Conservation (phyloP, 2,329 filamentous ascomycete species). For the Aspergillus tamarii region DNA sequence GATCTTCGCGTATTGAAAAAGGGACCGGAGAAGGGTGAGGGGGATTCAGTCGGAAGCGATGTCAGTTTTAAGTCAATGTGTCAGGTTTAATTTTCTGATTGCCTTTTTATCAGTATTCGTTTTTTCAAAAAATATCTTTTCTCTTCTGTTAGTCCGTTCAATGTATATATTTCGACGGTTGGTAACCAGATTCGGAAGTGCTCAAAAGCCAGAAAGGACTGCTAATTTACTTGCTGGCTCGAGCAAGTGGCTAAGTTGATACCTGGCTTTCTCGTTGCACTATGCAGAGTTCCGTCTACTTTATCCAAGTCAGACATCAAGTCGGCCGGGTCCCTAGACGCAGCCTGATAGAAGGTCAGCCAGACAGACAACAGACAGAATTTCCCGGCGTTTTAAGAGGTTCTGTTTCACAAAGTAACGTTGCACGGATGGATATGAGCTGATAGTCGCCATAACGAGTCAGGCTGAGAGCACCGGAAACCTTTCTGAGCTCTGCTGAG, state of each 20-base stretch:
- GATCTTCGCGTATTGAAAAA: conserved; percentile 23
- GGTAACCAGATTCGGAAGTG: conserved; percentile 16
- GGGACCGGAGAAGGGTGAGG: conserved; percentile 25
- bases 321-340: conserved; percentile 20
- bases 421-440: conserved; percentile 36
- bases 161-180: conserved; percentile 11
- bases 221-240: conserved; percentile 11
- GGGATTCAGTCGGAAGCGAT: conserved; percentile 32
- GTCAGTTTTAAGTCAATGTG: conserved; percentile 39
- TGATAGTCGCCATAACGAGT: conserved; percentile 32
- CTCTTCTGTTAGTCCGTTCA: conserved; percentile 12
- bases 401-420: conserved; percentile 45
- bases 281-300: conserved; percentile 37
- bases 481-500: conserved; percentile 12
- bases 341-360: conserved; percentile 22
- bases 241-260: conserved; percentile 23
- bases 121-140: conserved; percentile 8
- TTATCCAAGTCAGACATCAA: conserved; percentile 27
- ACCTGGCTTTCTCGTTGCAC: conserved; percentile 29
- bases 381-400: conserved; percentile 33
- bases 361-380: conserved; percentile 22
- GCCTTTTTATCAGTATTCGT: not conserved
- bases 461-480: conserved; percentile 20
- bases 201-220: conserved; percentile 4
- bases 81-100: conserved; percentile 22